Evolutionary conservation across 257 asterid genomes (phyloP).

Genomic region (Perilla frutescens): DNA sequence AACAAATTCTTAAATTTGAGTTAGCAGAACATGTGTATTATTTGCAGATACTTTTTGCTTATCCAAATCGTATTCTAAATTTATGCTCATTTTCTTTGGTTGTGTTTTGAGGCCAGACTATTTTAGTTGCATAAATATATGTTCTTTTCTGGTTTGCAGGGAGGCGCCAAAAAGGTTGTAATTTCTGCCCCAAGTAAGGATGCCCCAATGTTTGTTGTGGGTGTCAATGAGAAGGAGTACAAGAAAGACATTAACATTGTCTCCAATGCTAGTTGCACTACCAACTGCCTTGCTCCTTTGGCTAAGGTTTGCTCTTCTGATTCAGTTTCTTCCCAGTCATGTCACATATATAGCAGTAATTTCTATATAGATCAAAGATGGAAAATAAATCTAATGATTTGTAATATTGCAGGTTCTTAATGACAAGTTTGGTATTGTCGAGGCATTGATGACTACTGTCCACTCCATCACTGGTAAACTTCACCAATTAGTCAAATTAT

Average conservation of each 20-base stretch:
- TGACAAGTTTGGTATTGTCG: slow-evolving; percentile 87
- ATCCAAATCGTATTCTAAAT: background rate
- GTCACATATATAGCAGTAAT: background rate
- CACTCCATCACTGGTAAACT: slow-evolving; percentile 62
- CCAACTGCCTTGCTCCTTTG: slow-evolving; percentile 92
- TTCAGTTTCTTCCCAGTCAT: background rate
- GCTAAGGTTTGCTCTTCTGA: slow-evolving; percentile 65
- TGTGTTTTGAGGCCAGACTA: background rate
- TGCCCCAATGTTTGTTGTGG: slow-evolving; percentile 94
- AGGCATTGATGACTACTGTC: slow-evolving; percentile 78
- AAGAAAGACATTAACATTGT: slow-evolving; percentile 71
- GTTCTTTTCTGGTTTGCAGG: slow-evolving; percentile 46
- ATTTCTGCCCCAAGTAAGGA: slow-evolving; percentile 85
- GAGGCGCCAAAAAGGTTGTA: slow-evolving; percentile 85
- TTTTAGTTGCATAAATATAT: background rate
- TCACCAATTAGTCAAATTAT: background rate
- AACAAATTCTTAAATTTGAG: background rate
- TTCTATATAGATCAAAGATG: background rate
- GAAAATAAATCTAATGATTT: background rate
- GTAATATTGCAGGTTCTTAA: slow-evolving; percentile 70
- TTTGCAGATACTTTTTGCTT: background rate
- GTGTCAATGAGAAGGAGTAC: slow-evolving; percentile 93
- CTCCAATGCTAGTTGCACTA: slow-evolving; percentile 94
- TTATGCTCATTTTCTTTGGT: background rate
- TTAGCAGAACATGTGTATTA: background rate